These are phyloP conservation scores for Protomyces pachydermus DNA, from an alignment of 1,139 yeast genomes.

Conservation along the genomic window DNA sequence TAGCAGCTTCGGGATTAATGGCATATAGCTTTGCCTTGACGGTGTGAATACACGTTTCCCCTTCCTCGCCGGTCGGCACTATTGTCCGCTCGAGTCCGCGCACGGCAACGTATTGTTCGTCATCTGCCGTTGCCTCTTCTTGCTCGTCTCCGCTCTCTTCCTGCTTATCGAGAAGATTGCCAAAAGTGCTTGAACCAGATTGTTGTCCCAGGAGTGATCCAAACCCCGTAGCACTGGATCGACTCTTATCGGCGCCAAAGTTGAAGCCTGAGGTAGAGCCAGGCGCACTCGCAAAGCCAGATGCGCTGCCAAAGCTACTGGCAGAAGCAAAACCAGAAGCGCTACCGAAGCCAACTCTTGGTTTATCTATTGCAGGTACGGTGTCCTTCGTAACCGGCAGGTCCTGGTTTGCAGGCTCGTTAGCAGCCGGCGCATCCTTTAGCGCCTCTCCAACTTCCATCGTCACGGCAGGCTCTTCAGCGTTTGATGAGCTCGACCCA, in stretches of 20 bases:
- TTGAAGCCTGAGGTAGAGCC: neutral
- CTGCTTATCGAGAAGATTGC: neutral
- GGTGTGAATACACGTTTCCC: slow-evolving; percentile 64
- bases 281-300: neutral
- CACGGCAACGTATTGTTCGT: slow-evolving; percentile 25
- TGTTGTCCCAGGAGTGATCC: neutral
- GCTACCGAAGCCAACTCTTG: neutral
- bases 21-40: slow-evolving; percentile 77
- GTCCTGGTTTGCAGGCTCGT: neutral
- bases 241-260: neutral
- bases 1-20: slow-evolving; percentile 47
- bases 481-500: neutral
- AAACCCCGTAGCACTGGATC: neutral
- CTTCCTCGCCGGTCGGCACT: slow-evolving; percentile 74
- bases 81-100: slow-evolving; percentile 10
- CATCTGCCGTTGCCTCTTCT: slow-evolving; percentile 6
- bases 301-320: neutral
- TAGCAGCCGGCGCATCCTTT: neutral
- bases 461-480: neutral
- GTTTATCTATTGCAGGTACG: neutral
- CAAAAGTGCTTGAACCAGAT: neutral
- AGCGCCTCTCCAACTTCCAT: neutral
- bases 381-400: neutral
- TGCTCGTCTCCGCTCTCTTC: neutral
- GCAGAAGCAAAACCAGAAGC: neutral